Evolutionary conservation across 306 rosid species (phyloP), one percentile per base, ranked within the genome.

Genomic region (Dalbergia cochinchinensis): DNA sequence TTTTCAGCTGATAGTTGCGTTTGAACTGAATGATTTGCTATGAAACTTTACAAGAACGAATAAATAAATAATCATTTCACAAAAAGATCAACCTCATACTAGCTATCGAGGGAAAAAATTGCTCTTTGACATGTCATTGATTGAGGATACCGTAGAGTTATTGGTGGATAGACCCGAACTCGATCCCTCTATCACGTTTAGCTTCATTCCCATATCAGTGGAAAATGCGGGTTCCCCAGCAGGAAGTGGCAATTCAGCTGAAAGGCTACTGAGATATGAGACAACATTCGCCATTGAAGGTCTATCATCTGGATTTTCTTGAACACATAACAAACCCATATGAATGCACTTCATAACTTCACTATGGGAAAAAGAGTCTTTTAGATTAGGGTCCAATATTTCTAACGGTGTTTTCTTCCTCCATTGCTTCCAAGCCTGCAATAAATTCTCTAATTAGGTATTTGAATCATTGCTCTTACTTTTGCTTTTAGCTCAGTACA

Each of bases 361-460:
- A 22, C 11, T 22, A 19, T 47, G 71, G 5, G 61, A 74, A 26
- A 31, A 81, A 41, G 83, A 57, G 11, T 80, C 74, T 59, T 26
- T 31, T 8, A 89, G 19, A 7, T 45, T 19, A 3, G 81, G 83
- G 78, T 89, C 91, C 83, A 83, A 39, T 51, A 83, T 65, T 42
- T 83, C 78, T 11, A 73, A 58, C 2, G 78, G 26, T 47, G 22
- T 54, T 10, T 85, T 78, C 0, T 86, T 77, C 13, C 59, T 81
- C 86, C 84, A 86, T 19, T 65, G 81, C 44, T 45, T 82, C 89
- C 92, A 88, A 51, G 83, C 86, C 88, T 84, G 60, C 78, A 79
- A 15, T 8, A 3, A 37, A 61, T 44, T 76, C 35, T 9, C 35
- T 8, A 58, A 58, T 55, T 44, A 80, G 53, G 35, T 41, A 33